Evolutionary conservation across 495 filamentous ascomycete genomes (phyloP).

Genomic region (Aeminium ludgeri): DNA sequence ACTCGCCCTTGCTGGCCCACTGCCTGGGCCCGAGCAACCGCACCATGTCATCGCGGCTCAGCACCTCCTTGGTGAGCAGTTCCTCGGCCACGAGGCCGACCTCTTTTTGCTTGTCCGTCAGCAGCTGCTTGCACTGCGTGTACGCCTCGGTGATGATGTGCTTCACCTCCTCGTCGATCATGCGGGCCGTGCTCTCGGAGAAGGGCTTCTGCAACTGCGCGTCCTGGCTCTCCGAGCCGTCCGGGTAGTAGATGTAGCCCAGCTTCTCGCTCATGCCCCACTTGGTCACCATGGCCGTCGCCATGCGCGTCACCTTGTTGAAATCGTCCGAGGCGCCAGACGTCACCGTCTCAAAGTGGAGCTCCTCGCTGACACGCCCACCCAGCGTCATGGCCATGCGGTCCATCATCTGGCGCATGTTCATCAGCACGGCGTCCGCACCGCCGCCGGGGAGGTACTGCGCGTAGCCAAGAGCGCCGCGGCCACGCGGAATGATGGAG

Average conservation of each 20-base stretch:
- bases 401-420: constrained; percentile 89
- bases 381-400: constrained; percentile 99
- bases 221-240: constrained; percentile 36
- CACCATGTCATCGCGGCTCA: constrained; percentile 79
- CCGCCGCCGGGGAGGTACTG: constrained; percentile 78
- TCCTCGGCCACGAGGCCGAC: constrained; percentile 86
- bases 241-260: constrained; percentile 74
- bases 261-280: constrained; percentile 95
- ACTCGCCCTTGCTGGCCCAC: constrained; percentile 72
- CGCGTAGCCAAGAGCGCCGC: constrained; percentile 85
- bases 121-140: constrained; percentile 67
- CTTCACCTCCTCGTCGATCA: constrained; percentile 79
- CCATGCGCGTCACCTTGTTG: constrained; percentile 94
- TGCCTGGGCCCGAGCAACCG: constrained; percentile 67
- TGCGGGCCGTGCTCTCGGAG: constrained; percentile 78
- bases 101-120: constrained; percentile 72
- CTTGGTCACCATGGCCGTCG: constrained; percentile 90
- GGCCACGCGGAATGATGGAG: constrained; percentile 90
- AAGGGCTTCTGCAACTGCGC: constrained; percentile 84
- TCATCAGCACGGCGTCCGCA: constrained; percentile 86
- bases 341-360: constrained; percentile 92
- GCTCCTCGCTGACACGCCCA: constrained; percentile 82
- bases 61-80: constrained; percentile 75
- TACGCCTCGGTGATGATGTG: constrained; percentile 83
- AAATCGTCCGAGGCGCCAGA: constrained; percentile 91